A percentile compares a stretch with the other conserved stretches of the same genome.
phyloP scores from a whole-genome alignment of 2,329 filamentous ascomycete species.

The Pyrenophora tritici-repentis region DNA sequence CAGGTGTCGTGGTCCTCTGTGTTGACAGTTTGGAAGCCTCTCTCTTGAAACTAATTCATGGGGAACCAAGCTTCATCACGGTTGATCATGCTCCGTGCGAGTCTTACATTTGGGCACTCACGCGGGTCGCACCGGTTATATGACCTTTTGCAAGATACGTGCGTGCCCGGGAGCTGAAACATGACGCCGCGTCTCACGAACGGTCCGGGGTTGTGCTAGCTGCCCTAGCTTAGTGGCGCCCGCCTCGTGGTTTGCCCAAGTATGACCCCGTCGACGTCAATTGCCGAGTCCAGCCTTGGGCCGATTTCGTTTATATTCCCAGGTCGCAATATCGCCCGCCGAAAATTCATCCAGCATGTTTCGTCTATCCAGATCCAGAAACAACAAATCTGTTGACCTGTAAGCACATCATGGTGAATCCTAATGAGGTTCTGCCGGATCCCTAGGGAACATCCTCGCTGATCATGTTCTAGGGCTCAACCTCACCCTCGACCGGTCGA shows the following conservation, averaged over 20 bases:
- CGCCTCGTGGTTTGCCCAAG: neutral
- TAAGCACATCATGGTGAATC: too few species aligned
- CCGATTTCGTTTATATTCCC: neutral
- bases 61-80: constrained; percentile 1
- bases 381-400: constrained; percentile 3
- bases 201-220: neutral
- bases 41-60: too few species aligned
- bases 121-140: constrained; percentile 11
- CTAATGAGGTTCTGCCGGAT: neutral
- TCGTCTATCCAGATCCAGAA: constrained; percentile 8
- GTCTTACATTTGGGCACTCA: neutral
- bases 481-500: constrained; percentile 9
- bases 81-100: constrained; percentile 5
- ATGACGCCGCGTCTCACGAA: constrained; percentile 2
- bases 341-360: constrained; percentile 5
- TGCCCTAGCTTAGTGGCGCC: too few species aligned
- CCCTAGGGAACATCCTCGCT: neutral
- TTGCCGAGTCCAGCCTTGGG: neutral
- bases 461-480: constrained; percentile 11
- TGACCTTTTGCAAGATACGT: constrained; percentile 3
- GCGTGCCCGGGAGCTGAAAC: constrained; percentile 6
- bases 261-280: neutral
- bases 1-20: too few species aligned
- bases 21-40: too few species aligned
- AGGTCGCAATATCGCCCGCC: neutral